A percentile compares a stretch with the other conserved stretches of the same genome.
phyloP scores from a whole-genome alignment of 2,329 filamentous ascomycete species.

The Venturia pyrina region DNA sequence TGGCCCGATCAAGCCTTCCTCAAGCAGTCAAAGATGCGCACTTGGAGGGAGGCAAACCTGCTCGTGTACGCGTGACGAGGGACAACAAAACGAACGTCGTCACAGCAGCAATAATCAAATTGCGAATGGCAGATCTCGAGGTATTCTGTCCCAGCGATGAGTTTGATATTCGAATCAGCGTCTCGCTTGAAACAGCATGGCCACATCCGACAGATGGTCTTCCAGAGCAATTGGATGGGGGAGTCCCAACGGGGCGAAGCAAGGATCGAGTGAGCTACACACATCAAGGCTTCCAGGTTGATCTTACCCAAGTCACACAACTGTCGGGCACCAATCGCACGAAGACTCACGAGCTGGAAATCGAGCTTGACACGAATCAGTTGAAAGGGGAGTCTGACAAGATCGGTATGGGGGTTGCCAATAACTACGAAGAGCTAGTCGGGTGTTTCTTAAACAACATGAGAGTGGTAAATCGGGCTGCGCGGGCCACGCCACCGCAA shows the following conservation, averaged over 20 bases:
- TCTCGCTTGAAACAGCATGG: constrained; percentile 90
- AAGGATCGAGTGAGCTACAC: constrained; percentile 91
- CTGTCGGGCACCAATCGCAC: constrained; percentile 31
- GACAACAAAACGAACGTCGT: constrained; percentile 63
- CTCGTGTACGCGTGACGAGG: constrained; percentile 48
- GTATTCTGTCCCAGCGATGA: constrained; percentile 66
- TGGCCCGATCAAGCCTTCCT: constrained; percentile 32
- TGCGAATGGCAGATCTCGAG: constrained; percentile 78
- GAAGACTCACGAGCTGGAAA: constrained; percentile 72
- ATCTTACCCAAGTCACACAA: constrained; percentile 78
- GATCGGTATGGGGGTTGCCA: constrained; percentile 41
- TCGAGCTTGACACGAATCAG: constrained; percentile 57
- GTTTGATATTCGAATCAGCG: constrained; percentile 86
- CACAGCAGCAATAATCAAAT: constrained; percentile 81
- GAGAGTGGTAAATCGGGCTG: constrained; percentile 36
- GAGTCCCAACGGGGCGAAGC: constrained; percentile 49
- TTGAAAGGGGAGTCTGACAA: constrained; percentile 56
- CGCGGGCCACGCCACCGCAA: not conserved
- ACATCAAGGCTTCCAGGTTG: constrained; percentile 79
- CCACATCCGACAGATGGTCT: constrained; percentile 47
- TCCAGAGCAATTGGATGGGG: constrained; percentile 25
- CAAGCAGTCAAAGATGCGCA: constrained; percentile 45
- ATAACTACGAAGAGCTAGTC: constrained; percentile 57
- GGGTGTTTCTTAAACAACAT: constrained; percentile 69
- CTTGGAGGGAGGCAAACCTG: constrained; percentile 44